Evolutionary conservation across 2,329 filamentous ascomycete genomes (phyloP).

Genomic region (Aspergillus terreus): DNA sequence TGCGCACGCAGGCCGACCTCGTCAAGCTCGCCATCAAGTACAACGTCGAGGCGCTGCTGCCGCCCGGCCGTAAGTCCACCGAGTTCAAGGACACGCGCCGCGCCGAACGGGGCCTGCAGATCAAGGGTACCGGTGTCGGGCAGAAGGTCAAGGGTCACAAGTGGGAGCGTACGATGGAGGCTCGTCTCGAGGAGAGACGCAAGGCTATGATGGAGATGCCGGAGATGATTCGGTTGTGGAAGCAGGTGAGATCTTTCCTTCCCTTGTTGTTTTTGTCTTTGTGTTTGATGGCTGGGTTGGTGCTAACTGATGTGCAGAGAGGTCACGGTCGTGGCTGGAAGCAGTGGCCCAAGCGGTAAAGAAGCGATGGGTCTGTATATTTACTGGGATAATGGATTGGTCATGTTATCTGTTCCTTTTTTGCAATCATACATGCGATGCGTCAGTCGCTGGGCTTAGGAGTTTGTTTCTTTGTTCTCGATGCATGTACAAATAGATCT

Average conservation of each 20-base stretch:
- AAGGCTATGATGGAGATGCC: conserved; percentile 95
- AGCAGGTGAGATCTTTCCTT: conserved; percentile 61
- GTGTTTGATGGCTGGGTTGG: background rate
- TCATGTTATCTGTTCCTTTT: background rate
- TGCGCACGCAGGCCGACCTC: conserved; percentile 84
- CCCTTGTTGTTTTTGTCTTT: background rate
- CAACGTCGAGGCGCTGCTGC: conserved; percentile 77
- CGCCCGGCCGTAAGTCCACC: conserved; percentile 71
- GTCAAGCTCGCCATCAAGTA: conserved; percentile 78
- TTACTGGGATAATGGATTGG: background rate
- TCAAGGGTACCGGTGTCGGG: conserved; percentile 90
- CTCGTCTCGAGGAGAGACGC: conserved; percentile 80
- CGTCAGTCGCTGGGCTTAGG: background rate
- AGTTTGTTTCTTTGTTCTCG: background rate
- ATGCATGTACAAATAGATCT: conserved; percentile 1
- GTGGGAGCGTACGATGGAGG: conserved; percentile 82
- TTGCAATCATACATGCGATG: background rate
- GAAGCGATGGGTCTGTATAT: background rate
- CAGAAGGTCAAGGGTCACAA: conserved; percentile 93
- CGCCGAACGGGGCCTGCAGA: conserved; percentile 73
- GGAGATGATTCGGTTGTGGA: conserved; percentile 86
- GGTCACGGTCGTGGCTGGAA: conserved; percentile 72
- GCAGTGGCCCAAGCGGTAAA: conserved; percentile 62
- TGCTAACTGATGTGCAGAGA: conserved; percentile 48
- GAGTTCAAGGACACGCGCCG: conserved; percentile 64